Base-by-base conservation (phyloP, 345 rosid genomes). In the Murraya koenigii region DNA sequence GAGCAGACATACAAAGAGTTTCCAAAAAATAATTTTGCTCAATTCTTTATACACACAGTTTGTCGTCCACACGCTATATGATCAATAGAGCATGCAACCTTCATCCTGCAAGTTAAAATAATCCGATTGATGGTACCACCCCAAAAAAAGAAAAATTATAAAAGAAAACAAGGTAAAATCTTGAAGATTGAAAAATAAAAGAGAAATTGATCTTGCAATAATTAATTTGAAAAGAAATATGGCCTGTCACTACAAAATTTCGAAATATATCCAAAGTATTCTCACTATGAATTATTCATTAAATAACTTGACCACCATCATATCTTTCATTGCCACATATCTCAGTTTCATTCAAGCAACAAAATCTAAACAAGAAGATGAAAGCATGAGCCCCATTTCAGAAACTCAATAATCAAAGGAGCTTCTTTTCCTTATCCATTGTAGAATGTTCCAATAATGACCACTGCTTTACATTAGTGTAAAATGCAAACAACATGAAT, bases 381-480 rank as follows among this genome's bases (percentile, higher is more conserved):
- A 28, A 14, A 32, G 47, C 19, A 70, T 44, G 60, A 69, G 25
- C 58, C 67, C 56, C 28, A 44, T 55, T 62, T 47, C 75, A 70
- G 69, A 62, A 61, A 35, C 35, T 36, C 19, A 58, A 55, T 33
- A 39, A 72, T 90, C 87, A 92, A 19, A 17, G 19, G 41, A 6
- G 69, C 69, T 65, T 33, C 69, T 65, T 65, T 65, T 33, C 69
- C 25, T 65, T 35, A 3, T 65, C 69, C 8, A 15, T 5, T 2
- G 86, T 30, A 60, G 74, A 66, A 59, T 63, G 81, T 72, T 81
- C 80, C 0, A 88, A 75, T 64, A 88, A 71, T 84, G 67, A 82
- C 94, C 96, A 89, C 59, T 91, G 97, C 75, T 77, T 88, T 62
- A 73, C 78, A 81, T 91, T 91, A 60, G 92, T 78, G 82, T 87